A percentile compares a stretch with the other conserved stretches of the same genome.
Conservation (phyloP, 2,329 filamentous ascomycete species). For the Microsporum audouinii region DNA sequence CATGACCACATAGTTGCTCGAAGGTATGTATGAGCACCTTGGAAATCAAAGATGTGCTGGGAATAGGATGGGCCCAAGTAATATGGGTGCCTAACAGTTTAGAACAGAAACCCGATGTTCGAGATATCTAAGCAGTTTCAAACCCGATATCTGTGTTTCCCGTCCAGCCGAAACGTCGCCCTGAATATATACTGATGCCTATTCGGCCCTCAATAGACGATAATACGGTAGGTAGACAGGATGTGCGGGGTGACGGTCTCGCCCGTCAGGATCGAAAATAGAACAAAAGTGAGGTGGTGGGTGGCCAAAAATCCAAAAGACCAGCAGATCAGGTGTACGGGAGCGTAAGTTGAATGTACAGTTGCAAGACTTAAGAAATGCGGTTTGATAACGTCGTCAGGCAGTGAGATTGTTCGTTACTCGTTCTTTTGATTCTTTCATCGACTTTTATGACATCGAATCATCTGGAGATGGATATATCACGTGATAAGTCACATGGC, state of each 20-base stretch:
- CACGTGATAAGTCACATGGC: background rate
- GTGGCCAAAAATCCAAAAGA: background rate
- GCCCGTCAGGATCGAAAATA: background rate
- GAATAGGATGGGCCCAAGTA: background rate
- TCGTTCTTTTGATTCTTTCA: background rate
- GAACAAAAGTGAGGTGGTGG: background rate
- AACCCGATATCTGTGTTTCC: background rate
- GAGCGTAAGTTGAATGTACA: background rate
- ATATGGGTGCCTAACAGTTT: background rate
- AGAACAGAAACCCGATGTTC: background rate
- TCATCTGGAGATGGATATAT: background rate
- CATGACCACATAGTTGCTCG: conserved; percentile 57
- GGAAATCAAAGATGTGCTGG: background rate
- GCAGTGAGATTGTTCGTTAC: background rate
- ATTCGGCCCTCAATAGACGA: background rate
- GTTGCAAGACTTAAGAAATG: background rate
- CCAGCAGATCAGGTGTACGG: background rate
- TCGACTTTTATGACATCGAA: background rate
- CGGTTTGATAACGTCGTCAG: background rate
- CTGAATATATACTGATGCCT: background rate
- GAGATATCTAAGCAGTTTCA: background rate
- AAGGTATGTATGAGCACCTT: background rate
- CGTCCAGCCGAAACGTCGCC: too few relatives aligned
- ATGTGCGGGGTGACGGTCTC: background rate
- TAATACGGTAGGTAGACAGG: background rate